A percentile compares a stretch with the other conserved stretches of the same genome.
phyloP scores from a whole-genome alignment of 1,284 basidiomycete genomes.

The Cryptococcus deneoformans region DNA sequence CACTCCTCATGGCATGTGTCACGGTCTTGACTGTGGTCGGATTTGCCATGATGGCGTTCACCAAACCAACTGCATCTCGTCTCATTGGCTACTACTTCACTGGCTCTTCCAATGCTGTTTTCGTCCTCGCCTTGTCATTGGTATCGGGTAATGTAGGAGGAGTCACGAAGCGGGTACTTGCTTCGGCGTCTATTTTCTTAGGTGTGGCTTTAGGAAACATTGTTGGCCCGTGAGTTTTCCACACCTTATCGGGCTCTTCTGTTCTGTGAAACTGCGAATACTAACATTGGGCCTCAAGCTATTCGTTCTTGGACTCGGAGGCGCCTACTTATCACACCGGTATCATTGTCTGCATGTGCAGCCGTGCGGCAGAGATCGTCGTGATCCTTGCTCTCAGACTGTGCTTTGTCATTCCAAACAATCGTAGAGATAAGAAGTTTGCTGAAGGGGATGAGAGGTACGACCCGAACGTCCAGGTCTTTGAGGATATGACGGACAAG shows the following conservation, averaged over 20 bases:
- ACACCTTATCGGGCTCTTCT: background rate
- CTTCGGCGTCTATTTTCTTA: constrained; percentile 28
- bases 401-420: constrained; percentile 45
- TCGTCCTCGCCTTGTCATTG: constrained; percentile 50
- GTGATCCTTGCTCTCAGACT: constrained; percentile 46
- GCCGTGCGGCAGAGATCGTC: constrained; percentile 42
- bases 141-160: constrained; percentile 52
- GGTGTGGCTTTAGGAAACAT: constrained; percentile 47
- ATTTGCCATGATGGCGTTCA: constrained; percentile 35
- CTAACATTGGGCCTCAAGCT: background rate
- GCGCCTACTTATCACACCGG: constrained; percentile 49
- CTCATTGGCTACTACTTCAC: constrained; percentile 43
- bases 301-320: constrained; percentile 38
- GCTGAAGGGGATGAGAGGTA: constrained; percentile 37
- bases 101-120: constrained; percentile 49
- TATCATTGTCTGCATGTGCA: constrained; percentile 48
- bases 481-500: constrained; percentile 34
- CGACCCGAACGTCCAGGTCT: constrained; percentile 23
- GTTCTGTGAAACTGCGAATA: background rate
- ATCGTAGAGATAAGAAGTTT: constrained; percentile 37
- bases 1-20: constrained; percentile 27
- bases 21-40: constrained; percentile 31
- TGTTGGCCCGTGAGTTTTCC: constrained; percentile 36
- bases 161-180: constrained; percentile 48
- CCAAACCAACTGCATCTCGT: constrained; percentile 22